Evolutionary conservation across 2,329 filamentous ascomycete species (phyloP), one percentile per base, ranked within the genome.

Genomic region (Ramularia endophylla): DNA sequence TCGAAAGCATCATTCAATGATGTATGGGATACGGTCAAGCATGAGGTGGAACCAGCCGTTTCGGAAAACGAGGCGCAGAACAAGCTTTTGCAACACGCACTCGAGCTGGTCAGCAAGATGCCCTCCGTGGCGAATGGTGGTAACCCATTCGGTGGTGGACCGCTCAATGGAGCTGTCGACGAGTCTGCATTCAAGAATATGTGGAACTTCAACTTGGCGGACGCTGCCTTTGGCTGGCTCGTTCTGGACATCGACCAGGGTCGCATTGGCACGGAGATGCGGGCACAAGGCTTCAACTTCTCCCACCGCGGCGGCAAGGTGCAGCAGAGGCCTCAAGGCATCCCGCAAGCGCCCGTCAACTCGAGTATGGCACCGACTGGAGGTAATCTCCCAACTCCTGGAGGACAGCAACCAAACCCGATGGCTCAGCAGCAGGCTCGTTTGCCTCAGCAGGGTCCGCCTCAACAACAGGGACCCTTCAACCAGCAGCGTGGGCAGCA

Each of bases 141-240:
- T 16, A 97, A 97, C 63, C 92, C 92, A 5, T 98, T 98, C 59
- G 92, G 92, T 32, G 90, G 90, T 11, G 86, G 87, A 20, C 78
- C 82, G 39, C 81, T 74, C 39, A 82, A 87, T 37, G 92, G 92
- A 22, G 86, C 94, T 59, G 88, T 98, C 13, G 92, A 98, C 50
- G 92, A 98, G 72, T 95, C 89, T 58, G 92, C 92, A 1, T 98
- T 98, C 77, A 98, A 98, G 74, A 98, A 98, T 65, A 97, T 97
- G 92, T 98, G 92, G 92, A 98, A 98, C 67, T 98, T 98, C 70
- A 97, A 97, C 65, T 69, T 98, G 52, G 92, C 92, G 20, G 92
- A 98, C 70, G 92, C 92, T 41, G 90, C 92, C 15, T 98, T 97
- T 63, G 92, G 92, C 47, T 98, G 88, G 74, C 74, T 98, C 38